Percentiles rank a stretch among this genome's conserved stretches.
phyloP scores from a whole-genome alignment of 2,329 filamentous ascomycete species.

The Ophiostoma sp. region DNA sequence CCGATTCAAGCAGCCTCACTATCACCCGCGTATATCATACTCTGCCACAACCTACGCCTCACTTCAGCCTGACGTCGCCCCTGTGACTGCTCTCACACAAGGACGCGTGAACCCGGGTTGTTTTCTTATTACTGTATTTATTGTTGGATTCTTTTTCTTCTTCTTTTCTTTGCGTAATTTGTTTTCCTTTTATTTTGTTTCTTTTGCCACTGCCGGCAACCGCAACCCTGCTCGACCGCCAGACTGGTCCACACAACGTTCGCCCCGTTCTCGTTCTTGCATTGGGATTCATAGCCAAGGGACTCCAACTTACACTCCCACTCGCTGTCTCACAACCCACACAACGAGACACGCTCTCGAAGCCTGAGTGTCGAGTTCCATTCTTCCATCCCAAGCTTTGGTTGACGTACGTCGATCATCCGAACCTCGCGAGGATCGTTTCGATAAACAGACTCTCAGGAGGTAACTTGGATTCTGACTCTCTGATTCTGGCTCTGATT shows the following conservation, averaged over 20 bases:
- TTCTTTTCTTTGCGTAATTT: background rate
- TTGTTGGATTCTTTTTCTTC: background rate
- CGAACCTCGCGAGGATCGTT: background rate
- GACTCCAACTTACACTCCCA: too few relatives aligned
- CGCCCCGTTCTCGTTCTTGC: background rate
- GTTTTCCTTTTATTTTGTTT: background rate
- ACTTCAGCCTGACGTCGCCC: background rate
- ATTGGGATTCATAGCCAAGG: background rate
- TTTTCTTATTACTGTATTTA: background rate
- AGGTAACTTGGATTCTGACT: too few relatives aligned
- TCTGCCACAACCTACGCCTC: background rate
- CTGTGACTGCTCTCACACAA: background rate
- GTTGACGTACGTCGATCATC: background rate
- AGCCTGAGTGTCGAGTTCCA: background rate
- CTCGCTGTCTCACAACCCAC: background rate
- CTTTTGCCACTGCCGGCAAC: background rate
- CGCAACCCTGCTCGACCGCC: constrained; percentile 1
- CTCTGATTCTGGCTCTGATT: too few relatives aligned
- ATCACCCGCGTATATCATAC: too few relatives aligned
- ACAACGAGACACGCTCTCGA: too few relatives aligned
- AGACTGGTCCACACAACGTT: constrained; percentile 1
- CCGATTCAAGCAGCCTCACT: background rate
- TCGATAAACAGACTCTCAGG: background rate
- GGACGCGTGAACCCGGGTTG: background rate
- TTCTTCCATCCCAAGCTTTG: background rate